Evolutionary conservation across 495 filamentous ascomycete species (phyloP).

Genomic region (Aspergillus nidulans): DNA sequence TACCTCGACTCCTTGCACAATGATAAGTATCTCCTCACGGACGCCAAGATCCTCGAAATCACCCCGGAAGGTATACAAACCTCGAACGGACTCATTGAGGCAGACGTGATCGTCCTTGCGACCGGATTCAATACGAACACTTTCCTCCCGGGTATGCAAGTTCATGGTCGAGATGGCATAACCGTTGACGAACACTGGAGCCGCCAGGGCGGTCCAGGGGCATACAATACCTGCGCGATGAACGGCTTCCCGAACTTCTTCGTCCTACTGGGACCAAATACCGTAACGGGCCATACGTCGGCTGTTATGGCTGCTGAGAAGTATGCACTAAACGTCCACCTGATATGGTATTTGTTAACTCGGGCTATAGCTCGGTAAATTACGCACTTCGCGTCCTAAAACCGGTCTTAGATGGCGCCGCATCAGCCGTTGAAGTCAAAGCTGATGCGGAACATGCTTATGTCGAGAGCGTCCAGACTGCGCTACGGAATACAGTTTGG

Average conservation of each 20-base stretch:
- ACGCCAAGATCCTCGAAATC: conserved; percentile 18
- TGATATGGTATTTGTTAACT: neutral
- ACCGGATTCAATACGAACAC: conserved; percentile 45
- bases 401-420: conserved; percentile 44
- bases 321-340: conserved; percentile 4
- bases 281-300: conserved; percentile 53
- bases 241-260: conserved; percentile 59
- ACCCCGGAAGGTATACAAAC: conserved; percentile 23
- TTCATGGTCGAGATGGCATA: conserved; percentile 36
- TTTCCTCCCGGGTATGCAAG: conserved; percentile 34
- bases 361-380: conserved; percentile 22
- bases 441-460: conserved; percentile 41
- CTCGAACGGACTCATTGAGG: conserved; percentile 29
- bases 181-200: conserved; percentile 41
- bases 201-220: conserved; percentile 42
- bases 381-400: conserved; percentile 49
- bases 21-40: conserved; percentile 40
- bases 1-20: conserved; percentile 44
- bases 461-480: conserved; percentile 34
- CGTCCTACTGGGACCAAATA: conserved; percentile 54
- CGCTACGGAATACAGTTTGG: conserved; percentile 40
- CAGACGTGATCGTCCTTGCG: conserved; percentile 49
- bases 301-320: conserved; percentile 51
- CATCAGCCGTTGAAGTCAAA: conserved; percentile 37
- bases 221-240: conserved; percentile 51